These are phyloP conservation scores for Batrachochytrium dendrobatidis DNA, from an alignment of 371 early-diverging fungal species.

Conservation along the genomic window DNA sequence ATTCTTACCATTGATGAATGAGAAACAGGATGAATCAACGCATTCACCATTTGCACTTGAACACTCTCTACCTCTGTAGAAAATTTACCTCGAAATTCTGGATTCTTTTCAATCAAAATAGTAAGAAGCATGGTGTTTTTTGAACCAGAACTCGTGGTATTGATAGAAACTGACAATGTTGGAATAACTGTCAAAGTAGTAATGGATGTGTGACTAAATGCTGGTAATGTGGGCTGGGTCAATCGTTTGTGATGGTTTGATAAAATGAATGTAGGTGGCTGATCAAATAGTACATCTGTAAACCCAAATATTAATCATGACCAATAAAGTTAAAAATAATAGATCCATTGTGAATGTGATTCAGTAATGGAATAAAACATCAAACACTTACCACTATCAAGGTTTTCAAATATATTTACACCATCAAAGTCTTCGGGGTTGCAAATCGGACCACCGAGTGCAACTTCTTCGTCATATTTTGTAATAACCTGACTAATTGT, in stretches of 20 bases:
- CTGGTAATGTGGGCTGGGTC: neutral
- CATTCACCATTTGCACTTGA: neutral
- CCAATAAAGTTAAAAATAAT: too few relatives aligned
- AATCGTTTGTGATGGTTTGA: neutral
- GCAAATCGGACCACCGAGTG: neutral
- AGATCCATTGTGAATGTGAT: too few relatives aligned
- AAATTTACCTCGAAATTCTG: neutral
- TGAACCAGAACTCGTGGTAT: neutral
- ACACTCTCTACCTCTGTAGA: neutral
- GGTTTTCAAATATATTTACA: neutral
- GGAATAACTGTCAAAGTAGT: neutral
- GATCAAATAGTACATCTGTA: neutral
- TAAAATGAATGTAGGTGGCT: neutral
- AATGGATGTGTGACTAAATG: neutral
- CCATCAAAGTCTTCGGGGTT: slow-evolving; percentile 1
- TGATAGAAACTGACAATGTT: neutral
- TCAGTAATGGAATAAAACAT: neutral
- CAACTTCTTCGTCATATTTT: neutral
- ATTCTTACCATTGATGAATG: too few relatives aligned
- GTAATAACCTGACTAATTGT: neutral
- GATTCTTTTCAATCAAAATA: neutral
- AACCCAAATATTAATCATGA: too few relatives aligned
- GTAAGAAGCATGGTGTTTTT: neutral
- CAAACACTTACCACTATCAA: neutral
- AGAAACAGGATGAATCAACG: neutral